Percentiles rank a stretch among this genome's conserved stretches.
Evolutionary conservation across 805 yeast genomes (phyloP).

Genomic region (Candida gorgasii): DNA sequence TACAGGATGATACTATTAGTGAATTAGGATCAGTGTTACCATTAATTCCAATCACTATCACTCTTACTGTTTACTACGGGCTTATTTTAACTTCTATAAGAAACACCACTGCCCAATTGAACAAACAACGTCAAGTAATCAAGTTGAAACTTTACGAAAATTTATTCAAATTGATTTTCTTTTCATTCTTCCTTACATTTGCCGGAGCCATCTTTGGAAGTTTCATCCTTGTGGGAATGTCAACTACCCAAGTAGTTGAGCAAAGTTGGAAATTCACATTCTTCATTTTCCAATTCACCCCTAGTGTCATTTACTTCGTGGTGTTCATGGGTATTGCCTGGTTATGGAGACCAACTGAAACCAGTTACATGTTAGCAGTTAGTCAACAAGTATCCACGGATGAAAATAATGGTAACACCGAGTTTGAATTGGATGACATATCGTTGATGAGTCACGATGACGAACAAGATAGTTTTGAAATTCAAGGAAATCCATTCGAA

Average conservation of each 20-base stretch:
- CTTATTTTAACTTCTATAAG: conserved; percentile 72
- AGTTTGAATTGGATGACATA: conserved; percentile 60
- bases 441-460: conserved; percentile 54
- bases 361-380: conserved; percentile 91
- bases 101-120: conserved; percentile 69
- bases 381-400: conserved; percentile 90
- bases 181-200: conserved; percentile 67
- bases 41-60: conserved; percentile 68
- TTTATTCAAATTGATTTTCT: conserved; percentile 71
- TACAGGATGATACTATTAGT: conserved; percentile 52
- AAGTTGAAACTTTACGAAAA: conserved; percentile 84
- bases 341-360: conserved; percentile 97
- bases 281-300: conserved; percentile 92
- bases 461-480: conserved; percentile 41
- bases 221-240: conserved; percentile 70
- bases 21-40: conserved; percentile 51
- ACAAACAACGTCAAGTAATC: conserved; percentile 86
- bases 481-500: conserved; percentile 25
- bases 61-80: conserved; percentile 72
- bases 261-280: conserved; percentile 90
- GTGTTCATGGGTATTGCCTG: conserved; percentile 83
- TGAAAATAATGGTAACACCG: conserved; percentile 53
- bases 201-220: conserved; percentile 71
- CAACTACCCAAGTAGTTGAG: conserved; percentile 75
- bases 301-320: conserved; percentile 79